phyloP scores from a whole-genome alignment of 495 filamentous ascomycete genomes.

The Parachaetomium inaequale region DNA sequence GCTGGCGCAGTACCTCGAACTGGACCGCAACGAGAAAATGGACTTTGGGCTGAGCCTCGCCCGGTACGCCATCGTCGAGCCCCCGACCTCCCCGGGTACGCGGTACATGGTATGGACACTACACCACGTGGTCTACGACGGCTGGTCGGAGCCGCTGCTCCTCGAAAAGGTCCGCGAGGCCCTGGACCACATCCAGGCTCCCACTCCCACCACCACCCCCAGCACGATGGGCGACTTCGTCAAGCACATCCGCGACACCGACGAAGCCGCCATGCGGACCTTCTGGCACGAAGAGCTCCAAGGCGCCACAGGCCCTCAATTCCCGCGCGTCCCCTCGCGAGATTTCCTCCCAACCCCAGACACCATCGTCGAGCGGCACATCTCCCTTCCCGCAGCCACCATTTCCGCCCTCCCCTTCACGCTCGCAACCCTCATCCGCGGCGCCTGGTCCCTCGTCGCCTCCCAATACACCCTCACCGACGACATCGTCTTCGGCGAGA shows the following conservation, averaged over 20 bases:
- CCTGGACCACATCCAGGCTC: background rate
- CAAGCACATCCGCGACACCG: conserved; percentile 32
- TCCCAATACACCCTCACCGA: conserved; percentile 34
- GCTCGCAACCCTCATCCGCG: conserved; percentile 36
- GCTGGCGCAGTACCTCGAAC: conserved; percentile 46
- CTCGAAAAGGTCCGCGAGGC: conserved; percentile 16
- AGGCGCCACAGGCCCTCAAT: conserved; percentile 20
- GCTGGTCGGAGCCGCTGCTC: conserved; percentile 52
- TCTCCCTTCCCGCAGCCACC: conserved; percentile 4
- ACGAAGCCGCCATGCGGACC: conserved; percentile 1
- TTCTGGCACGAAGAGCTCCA: conserved; percentile 20
- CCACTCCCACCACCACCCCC: conserved; percentile 24
- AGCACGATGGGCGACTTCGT: conserved; percentile 36
- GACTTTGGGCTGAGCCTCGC: conserved; percentile 22
- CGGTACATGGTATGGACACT: conserved; percentile 40
- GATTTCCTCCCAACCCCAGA: conserved; percentile 19
- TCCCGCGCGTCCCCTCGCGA: conserved; percentile 25
- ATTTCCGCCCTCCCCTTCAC: conserved; percentile 22
- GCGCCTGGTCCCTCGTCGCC: conserved; percentile 44
- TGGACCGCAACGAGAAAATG: conserved; percentile 25
- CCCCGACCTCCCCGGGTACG: background rate
- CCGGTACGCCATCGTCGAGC: conserved; percentile 25
- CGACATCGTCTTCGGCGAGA: conserved; percentile 44
- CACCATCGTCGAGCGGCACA: conserved; percentile 11
- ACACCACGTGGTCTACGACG: conserved; percentile 64